Evolutionary conservation across 2,329 filamentous ascomycete genomes (phyloP).

Genomic region (Sclerotinia minor): DNA sequence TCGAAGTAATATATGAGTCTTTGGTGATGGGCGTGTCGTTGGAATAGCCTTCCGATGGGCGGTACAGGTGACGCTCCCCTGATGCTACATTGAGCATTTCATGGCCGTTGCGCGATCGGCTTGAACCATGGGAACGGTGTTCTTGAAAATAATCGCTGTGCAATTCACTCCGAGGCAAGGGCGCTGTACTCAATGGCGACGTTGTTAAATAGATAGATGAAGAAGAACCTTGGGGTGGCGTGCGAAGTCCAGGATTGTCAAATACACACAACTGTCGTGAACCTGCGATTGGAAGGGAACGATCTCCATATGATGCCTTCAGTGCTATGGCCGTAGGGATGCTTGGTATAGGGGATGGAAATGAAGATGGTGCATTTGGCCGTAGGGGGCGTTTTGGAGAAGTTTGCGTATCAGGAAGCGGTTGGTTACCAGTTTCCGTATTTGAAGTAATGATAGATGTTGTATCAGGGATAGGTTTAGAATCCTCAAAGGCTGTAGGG

Average conservation of each 20-base stretch:
- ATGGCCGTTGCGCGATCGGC: not conserved
- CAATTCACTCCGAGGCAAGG: not conserved
- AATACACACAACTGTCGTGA: conserved; percentile 8
- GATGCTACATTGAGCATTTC: not conserved
- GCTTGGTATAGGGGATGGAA: not conserved
- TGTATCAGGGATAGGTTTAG: not conserved
- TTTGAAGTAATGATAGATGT: not conserved
- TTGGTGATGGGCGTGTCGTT: conserved; percentile 17
- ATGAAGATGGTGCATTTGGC: not conserved
- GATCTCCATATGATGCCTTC: not conserved
- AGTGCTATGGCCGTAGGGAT: not conserved
- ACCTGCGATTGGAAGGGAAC: not conserved
- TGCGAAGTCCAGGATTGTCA: conserved; percentile 2
- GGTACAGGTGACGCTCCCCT: not conserved
- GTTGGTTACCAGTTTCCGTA: not conserved
- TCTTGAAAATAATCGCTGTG: conserved; percentile 10
- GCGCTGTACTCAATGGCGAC: not conserved
- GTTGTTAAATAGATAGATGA: not conserved
- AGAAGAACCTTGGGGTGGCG: conserved; percentile 2
- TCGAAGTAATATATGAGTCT: conserved; percentile 28
- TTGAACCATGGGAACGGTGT: not conserved
- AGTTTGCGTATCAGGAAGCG: not conserved
- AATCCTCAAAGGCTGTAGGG: not conserved
- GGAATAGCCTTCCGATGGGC: not conserved
- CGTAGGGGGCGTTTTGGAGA: conserved; percentile 10